Percentiles rank a stretch among this genome's conserved stretches.
Evolutionary conservation across 2,329 filamentous ascomycete genomes (phyloP).

Genomic region (Parastagonospora avenae): DNA sequence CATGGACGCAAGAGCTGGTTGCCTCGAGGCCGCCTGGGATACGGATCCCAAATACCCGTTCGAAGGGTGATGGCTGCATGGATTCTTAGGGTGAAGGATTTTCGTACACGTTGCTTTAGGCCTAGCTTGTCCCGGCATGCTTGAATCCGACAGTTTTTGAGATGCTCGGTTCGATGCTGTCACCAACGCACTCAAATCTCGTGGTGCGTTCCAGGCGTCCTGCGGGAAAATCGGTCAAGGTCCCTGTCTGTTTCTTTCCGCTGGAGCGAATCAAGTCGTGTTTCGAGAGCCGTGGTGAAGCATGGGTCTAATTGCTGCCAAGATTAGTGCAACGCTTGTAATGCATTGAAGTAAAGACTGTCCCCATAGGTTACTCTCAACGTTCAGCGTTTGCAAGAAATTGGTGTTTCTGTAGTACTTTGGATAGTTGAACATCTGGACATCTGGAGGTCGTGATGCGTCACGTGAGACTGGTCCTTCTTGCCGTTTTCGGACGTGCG

Average conservation of each 20-base stretch:
- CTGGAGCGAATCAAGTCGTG: too few species aligned
- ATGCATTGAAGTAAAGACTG: not conserved
- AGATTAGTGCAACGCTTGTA: too few species aligned
- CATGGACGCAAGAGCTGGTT: not conserved
- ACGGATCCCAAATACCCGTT: not conserved
- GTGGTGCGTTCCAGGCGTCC: not conserved
- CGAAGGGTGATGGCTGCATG: not conserved
- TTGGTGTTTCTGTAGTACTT: too few species aligned
- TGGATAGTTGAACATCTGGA: too few species aligned
- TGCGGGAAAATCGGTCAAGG: not conserved
- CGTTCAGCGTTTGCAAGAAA: too few species aligned
- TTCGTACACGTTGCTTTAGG: not conserved
- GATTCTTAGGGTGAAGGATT: not conserved
- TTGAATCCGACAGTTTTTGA: not conserved
- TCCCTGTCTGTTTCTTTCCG: too few species aligned
- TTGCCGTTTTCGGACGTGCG: slow-evolving; percentile 11
- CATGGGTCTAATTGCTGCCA: too few species aligned
- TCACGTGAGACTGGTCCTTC: slow-evolving; percentile 4
- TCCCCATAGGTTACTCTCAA: too few species aligned
- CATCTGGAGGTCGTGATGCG: not conserved
- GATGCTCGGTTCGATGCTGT: too few species aligned
- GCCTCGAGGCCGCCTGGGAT: not conserved
- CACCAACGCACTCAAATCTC: not conserved
- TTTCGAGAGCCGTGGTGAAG: too few species aligned
- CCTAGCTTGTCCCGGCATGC: not conserved